Conservation (phyloP, 495 filamentous ascomycete genomes). For the Wilcoxina mikolae region DNA sequence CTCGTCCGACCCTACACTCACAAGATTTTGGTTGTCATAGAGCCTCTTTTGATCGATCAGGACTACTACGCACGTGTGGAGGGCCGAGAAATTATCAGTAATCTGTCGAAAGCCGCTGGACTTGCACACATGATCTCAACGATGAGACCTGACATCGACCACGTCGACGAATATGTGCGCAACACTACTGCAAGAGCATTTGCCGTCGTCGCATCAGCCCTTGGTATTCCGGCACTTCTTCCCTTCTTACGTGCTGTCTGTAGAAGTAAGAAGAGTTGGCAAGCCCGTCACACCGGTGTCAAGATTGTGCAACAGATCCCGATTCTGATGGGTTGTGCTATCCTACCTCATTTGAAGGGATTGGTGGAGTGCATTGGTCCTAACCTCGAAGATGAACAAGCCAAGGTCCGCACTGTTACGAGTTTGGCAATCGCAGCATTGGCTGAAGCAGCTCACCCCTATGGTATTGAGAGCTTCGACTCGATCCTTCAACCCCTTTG, state of each 20-base stretch:
- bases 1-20: constrained; percentile 93
- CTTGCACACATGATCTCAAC: constrained; percentile 98
- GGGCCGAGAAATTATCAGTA: constrained; percentile 96
- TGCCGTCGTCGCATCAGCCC: constrained; percentile 89
- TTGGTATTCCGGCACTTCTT: constrained; percentile 87
- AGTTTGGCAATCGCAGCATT: constrained; percentile 89
- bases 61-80: constrained; percentile 99
- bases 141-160: constrained; percentile 98
- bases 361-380: constrained; percentile 93
- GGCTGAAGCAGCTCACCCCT: constrained; percentile 91
- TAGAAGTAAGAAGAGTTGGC: constrained; percentile 97
- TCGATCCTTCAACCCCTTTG: constrained; percentile 94
- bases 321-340: constrained; percentile 97
- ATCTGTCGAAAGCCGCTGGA: constrained; percentile 89
- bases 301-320: constrained; percentile 99
- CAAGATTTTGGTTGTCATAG: constrained; percentile 97
- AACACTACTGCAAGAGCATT: constrained; percentile 98
- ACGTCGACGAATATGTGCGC: constrained; percentile 96
- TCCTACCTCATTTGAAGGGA: constrained; percentile 88
- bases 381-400: constrained; percentile 92
- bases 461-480: constrained; percentile 98
- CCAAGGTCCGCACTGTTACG: constrained; percentile 91
- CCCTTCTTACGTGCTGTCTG: constrained; percentile 93
- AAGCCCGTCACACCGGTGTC: constrained; percentile 95
- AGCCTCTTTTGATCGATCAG: constrained; percentile 95